These are phyloP conservation scores for Dictyostelium purpureum DNA, from an alignment of 78 protist species.

Conservation along the genomic window DNA sequence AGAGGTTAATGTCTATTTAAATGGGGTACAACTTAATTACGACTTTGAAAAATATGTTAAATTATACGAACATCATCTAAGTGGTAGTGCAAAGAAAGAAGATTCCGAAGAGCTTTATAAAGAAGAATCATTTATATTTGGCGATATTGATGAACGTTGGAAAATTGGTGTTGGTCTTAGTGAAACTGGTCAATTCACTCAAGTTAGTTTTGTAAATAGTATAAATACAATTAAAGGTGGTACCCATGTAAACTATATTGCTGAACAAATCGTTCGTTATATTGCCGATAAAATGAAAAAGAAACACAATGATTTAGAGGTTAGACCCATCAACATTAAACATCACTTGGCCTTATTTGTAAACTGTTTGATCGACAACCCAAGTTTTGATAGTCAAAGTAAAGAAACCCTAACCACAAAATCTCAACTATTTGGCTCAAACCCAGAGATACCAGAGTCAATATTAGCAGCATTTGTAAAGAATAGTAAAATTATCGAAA, in stretches of 20 bases:
- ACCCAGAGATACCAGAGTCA: constrained; percentile 17
- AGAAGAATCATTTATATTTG: constrained; percentile 21
- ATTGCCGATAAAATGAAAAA: constrained; percentile 28
- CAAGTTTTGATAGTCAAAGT: constrained; percentile 98
- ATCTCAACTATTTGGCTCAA: constrained; percentile 90
- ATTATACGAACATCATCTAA: constrained; percentile 34
- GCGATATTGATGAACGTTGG: constrained; percentile 39
- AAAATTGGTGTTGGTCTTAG: constrained; percentile 60
- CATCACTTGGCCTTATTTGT: constrained; percentile 93
- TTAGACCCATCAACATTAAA: constrained; percentile 90
- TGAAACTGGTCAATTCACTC: constrained; percentile 39
- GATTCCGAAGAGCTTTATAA: neutral
- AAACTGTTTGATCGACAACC: constrained; percentile 97
- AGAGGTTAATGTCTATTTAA: constrained; percentile 41
- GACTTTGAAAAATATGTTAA: constrained; percentile 85
- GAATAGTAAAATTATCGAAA: constrained; percentile 50
- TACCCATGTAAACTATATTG: constrained; percentile 94
- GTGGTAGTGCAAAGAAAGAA: neutral
- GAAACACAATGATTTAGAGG: constrained; percentile 41
- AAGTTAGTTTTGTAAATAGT: constrained; percentile 96
- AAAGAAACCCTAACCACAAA: constrained; percentile 94
- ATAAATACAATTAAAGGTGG: constrained; percentile 98
- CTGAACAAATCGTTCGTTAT: constrained; percentile 76
- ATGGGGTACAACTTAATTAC: constrained; percentile 23
- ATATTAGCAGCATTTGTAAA: constrained; percentile 13